A percentile compares a stretch with the other conserved stretches of the same genome.
phyloP scores from a whole-genome alignment of 2,329 filamentous ascomycete species.

The Colletotrichum chrysophilum region DNA sequence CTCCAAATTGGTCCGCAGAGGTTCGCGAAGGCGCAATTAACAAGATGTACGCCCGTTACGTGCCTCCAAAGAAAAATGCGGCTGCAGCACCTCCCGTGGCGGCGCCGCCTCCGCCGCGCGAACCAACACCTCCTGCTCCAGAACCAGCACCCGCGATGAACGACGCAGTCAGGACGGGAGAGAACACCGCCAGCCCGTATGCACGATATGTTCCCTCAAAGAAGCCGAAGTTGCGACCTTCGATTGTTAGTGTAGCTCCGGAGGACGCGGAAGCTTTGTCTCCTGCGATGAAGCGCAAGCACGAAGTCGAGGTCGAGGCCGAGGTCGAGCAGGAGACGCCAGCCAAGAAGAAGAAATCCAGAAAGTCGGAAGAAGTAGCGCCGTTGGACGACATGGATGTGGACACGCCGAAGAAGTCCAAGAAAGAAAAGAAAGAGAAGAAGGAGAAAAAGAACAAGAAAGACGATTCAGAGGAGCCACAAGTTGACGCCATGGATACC shows the following conservation, averaged over 20 bases:
- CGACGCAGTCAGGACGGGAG: not conserved
- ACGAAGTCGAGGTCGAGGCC: slow-evolving; percentile 34
- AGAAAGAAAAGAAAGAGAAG: slow-evolving; percentile 41
- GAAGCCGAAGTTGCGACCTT: slow-evolving; percentile 20
- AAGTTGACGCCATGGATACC: not conserved
- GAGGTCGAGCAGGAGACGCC: slow-evolving; percentile 29
- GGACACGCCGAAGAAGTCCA: slow-evolving; percentile 22
- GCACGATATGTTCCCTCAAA: slow-evolving; percentile 20
- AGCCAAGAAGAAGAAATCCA: slow-evolving; percentile 40
- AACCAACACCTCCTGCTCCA: not conserved
- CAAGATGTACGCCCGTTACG: slow-evolving; percentile 35
- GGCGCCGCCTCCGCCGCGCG: not conserved
- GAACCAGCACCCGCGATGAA: slow-evolving; percentile 7
- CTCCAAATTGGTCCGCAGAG: not conserved
- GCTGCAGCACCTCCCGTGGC: not conserved
- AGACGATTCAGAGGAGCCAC: slow-evolving; percentile 17
- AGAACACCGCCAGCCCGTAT: slow-evolving; percentile 2
- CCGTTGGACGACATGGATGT: slow-evolving; percentile 25
- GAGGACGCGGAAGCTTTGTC: not conserved
- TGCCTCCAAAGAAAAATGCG: slow-evolving; percentile 37
- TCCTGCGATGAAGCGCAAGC: slow-evolving; percentile 37
- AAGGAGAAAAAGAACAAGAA: slow-evolving; percentile 32
- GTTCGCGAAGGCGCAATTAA: slow-evolving; percentile 2
- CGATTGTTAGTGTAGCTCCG: not conserved
- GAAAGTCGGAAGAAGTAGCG: slow-evolving; percentile 24